Evolutionary conservation across 768 basidiomycete species (phyloP).

Genomic region (Hypholoma sublateritium): DNA sequence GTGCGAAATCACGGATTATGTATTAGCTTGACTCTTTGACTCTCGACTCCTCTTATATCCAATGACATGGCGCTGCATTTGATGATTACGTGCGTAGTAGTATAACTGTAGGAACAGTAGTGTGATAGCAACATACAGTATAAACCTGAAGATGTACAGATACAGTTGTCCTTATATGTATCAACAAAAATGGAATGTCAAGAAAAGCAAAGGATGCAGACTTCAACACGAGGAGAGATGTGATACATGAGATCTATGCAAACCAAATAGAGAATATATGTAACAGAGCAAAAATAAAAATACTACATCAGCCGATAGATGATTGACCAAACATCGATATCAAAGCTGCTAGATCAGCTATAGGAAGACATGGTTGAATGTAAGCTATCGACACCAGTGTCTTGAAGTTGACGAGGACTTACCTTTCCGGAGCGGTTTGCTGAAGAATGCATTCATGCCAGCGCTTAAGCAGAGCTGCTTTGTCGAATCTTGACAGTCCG

Average conservation of each 20-base stretch:
- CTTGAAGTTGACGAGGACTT: conserved; percentile 7
- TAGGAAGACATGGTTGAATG: background rate
- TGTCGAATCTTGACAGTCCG: conserved; percentile 76
- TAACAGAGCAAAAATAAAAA: background rate
- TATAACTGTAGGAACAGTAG: background rate
- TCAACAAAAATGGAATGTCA: too few relatives aligned
- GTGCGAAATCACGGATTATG: background rate
- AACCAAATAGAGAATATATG: background rate
- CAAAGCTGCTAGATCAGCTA: conserved; percentile 54
- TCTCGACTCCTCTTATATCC: background rate
- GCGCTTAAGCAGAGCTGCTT: conserved; percentile 75
- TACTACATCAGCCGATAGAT: conserved; percentile 8
- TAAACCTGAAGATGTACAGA: background rate
- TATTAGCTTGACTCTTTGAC: background rate
- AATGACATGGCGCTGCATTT: background rate
- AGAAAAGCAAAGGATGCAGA: background rate
- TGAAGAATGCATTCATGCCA: conserved; percentile 77
- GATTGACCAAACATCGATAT: conserved; percentile 52
- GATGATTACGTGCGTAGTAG: background rate
- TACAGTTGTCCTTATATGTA: too few relatives aligned
- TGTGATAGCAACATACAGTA: background rate
- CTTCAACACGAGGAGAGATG: background rate
- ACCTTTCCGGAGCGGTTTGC: conserved; percentile 70
- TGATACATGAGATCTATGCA: background rate
- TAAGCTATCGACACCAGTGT: background rate